Evolutionary conservation across 1,284 basidiomycete genomes (phyloP).

Genomic region (Thecaphora frezii): DNA sequence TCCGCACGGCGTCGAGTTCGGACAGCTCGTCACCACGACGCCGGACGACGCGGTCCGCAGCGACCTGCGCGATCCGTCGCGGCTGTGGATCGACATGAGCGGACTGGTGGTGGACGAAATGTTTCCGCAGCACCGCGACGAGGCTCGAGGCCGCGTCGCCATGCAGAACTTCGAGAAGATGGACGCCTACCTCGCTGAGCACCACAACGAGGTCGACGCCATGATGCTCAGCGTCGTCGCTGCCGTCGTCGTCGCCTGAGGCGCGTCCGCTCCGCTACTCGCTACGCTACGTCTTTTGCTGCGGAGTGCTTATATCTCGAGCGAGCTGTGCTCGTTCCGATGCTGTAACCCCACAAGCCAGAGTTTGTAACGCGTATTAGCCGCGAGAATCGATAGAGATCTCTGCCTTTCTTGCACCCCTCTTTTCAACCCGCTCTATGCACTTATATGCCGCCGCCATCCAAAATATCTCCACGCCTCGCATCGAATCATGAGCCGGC

Average conservation of each 20-base stretch:
- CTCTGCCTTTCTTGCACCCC: no score
- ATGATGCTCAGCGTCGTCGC: slow-evolving; percentile 55
- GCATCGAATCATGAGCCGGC: no score
- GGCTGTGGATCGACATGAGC: slow-evolving; percentile 40
- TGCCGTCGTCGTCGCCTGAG: slow-evolving; percentile 39
- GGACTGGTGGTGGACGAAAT: slow-evolving; percentile 44
- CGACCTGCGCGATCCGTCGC: slow-evolving; percentile 23
- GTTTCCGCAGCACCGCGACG: slow-evolving; percentile 46
- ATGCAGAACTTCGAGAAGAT: slow-evolving; percentile 42
- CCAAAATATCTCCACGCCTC: no score
- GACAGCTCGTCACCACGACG: slow-evolving; percentile 12
- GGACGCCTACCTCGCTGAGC: slow-evolving; percentile 34
- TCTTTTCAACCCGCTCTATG: no score
- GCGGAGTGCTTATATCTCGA: no score
- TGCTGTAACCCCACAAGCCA: no score
- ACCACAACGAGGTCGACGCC: slow-evolving; percentile 54
- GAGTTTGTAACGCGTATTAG: no score
- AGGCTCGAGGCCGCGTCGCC: slow-evolving; percentile 15
- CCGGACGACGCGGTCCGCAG: neutral
- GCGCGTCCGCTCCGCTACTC: no score
- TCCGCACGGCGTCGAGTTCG: neutral
- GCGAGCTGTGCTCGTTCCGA: no score
- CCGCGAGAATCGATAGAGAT: no score
- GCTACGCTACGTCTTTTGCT: no score
- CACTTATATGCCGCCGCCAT: no score